These are phyloP conservation scores for Solanum sejunctum DNA, from an alignment of 257 asterid species.

Conservation along the genomic window DNA sequence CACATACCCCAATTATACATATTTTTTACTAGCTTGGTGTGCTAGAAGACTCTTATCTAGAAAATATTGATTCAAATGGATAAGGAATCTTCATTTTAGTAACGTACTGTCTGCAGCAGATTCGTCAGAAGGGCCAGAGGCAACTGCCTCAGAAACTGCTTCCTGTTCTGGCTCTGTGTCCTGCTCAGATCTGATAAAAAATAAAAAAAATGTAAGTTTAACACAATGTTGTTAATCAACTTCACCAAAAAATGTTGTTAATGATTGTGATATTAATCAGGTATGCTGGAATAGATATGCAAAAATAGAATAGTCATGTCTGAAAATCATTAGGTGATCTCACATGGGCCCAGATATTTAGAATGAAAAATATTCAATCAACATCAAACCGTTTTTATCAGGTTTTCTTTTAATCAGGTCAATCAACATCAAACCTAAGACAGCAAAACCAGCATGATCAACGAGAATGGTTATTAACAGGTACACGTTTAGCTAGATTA, in stretches of 20 bases:
- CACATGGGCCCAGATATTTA: background rate
- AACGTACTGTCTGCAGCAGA: conserved; percentile 51
- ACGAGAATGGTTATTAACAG: background rate
- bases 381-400: background rate
- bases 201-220: background rate
- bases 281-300: background rate
- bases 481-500: background rate
- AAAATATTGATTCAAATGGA: background rate
- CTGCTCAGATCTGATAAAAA: conserved; percentile 79
- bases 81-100: background rate
- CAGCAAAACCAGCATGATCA: background rate
- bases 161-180: conserved; percentile 95
- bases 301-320: background rate
- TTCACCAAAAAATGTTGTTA: background rate
- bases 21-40: background rate
- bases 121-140: conserved; percentile 72
- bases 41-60: background rate
- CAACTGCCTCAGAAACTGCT: conserved; percentile 44
- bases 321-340: background rate
- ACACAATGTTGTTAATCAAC: background rate
- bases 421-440: background rate
- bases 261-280: background rate
- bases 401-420: background rate
- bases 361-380: background rate
- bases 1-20: background rate